Evolutionary conservation across 495 filamentous ascomycete genomes (phyloP).

Genomic region (Podospora comata): DNA sequence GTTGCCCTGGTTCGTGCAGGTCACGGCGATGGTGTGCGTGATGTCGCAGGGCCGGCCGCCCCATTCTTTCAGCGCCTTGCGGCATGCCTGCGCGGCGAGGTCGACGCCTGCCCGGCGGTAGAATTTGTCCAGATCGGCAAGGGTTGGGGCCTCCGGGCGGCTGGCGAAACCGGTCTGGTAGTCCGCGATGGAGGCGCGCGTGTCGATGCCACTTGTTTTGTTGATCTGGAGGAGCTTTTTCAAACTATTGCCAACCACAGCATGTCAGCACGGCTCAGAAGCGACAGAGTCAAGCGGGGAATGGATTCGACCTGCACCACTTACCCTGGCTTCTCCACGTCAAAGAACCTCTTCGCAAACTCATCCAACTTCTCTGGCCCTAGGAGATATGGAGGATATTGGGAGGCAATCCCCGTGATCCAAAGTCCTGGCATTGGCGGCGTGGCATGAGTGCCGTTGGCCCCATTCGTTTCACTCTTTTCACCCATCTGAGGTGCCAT

Average conservation of each 20-base stretch:
- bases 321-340: no score
- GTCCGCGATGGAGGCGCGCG: background rate
- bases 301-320: no score
- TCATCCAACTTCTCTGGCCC: background rate
- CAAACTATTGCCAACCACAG: background rate
- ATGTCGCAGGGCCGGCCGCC: slow-evolving; percentile 13
- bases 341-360: no score
- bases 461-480: no score
- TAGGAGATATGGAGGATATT: slow-evolving; percentile 5
- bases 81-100: slow-evolving; percentile 7
- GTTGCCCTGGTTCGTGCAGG: no score
- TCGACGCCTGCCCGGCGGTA: slow-evolving; percentile 1
- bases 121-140: background rate
- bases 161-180: background rate
- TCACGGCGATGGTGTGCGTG: no score
- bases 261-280: no score
- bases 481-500: no score
- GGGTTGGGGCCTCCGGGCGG: background rate
- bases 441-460: no score
- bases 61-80: slow-evolving; percentile 1
- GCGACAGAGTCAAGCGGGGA: no score
- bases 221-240: slow-evolving; percentile 11
- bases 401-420: slow-evolving; percentile 33
- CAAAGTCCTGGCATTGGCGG: slow-evolving; percentile 22
- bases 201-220: slow-evolving; percentile 1